A percentile compares a stretch with the other conserved stretches of the same genome.
These are phyloP conservation scores for Orbilia oligospora DNA, from an alignment of 2,329 filamentous ascomycete species.

Conservation along the genomic window DNA sequence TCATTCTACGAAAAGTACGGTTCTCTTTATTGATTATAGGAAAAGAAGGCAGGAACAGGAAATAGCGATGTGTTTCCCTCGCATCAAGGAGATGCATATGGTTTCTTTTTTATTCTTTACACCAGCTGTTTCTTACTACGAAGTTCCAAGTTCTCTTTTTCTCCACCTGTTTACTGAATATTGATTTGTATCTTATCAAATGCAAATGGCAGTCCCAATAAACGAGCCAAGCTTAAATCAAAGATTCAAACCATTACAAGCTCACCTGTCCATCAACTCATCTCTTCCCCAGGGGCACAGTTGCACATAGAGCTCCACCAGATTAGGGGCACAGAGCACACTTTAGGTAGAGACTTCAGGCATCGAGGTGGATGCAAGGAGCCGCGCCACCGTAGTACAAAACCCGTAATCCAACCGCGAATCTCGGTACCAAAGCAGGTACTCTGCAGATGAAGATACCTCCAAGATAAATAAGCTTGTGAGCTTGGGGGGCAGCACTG, in stretches of 20 bases:
- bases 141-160: constrained; percentile 19
- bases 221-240: constrained; percentile 1
- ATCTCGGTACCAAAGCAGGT: constrained; percentile 26
- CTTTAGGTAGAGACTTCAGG: background rate
- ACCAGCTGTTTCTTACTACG: constrained; percentile 23
- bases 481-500: background rate
- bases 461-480: constrained; percentile 15
- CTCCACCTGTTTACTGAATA: constrained; percentile 33
- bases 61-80: background rate
- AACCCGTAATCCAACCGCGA: constrained; percentile 18
- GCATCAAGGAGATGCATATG: constrained; percentile 4
- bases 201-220: constrained; percentile 25
- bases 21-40: constrained; percentile 26
- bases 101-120: constrained; percentile 21
- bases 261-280: too few species aligned
- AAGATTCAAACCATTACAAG: background rate
- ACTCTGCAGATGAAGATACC: constrained; percentile 14
- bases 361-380: constrained; percentile 7
- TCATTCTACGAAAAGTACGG: constrained; percentile 27
- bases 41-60: background rate
- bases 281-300: too few species aligned
- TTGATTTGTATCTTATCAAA: constrained; percentile 55
- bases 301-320: too few species aligned
- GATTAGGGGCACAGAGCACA: background rate
- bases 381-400: constrained; percentile 18